Conservation (phyloP, 805 yeast genomes). For the Nakazawaea ernobii region DNA sequence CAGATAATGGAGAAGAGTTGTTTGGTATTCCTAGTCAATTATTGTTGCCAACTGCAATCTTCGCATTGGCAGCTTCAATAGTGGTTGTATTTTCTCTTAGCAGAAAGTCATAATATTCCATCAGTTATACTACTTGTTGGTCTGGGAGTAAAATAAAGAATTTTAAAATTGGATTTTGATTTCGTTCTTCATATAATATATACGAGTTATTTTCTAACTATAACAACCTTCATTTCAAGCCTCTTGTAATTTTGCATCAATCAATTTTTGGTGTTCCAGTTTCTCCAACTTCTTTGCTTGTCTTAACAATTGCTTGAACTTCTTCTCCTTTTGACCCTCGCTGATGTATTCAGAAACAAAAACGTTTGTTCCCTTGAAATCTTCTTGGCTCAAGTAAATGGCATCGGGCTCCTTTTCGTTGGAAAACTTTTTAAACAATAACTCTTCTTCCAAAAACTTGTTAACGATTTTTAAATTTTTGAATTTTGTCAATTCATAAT, state of each 20-base stretch:
- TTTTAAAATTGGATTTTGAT: neutral
- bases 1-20: slow-evolving; percentile 17
- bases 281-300: slow-evolving; percentile 23
- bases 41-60: slow-evolving; percentile 58
- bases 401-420: slow-evolving; percentile 75
- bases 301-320: slow-evolving; percentile 42
- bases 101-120: slow-evolving; percentile 25
- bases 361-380: slow-evolving; percentile 54
- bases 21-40: slow-evolving; percentile 57
- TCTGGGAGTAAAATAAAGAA: too few species aligned
- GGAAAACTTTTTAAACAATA: slow-evolving; percentile 37
- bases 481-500: slow-evolving; percentile 37
- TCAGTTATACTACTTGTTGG: too few species aligned
- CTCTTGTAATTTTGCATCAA: slow-evolving; percentile 5
- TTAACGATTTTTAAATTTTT: slow-evolving; percentile 34
- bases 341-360: slow-evolving; percentile 46
- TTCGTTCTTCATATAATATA: neutral
- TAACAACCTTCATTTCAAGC: neutral
- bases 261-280: slow-evolving; percentile 1
- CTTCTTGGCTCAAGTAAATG: slow-evolving; percentile 50
- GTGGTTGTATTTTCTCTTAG: slow-evolving; percentile 50
- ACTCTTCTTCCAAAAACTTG: slow-evolving; percentile 26
- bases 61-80: slow-evolving; percentile 53
- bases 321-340: slow-evolving; percentile 37
- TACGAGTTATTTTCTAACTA: neutral